Base-by-base conservation (phyloP, 345 rosid species). In the Reutealis trisperma region DNA sequence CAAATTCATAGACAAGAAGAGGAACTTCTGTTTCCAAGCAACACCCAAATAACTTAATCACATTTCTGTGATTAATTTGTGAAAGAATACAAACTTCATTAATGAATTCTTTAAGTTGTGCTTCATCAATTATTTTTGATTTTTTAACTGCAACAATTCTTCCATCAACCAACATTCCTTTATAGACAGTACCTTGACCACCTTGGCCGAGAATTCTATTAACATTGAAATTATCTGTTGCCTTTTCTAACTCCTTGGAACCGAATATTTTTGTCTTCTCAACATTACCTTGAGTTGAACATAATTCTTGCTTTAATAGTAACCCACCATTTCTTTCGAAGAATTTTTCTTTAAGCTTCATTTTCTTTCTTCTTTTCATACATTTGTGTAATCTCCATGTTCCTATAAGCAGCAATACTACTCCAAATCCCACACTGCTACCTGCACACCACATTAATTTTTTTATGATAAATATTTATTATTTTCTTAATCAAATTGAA, bases 151-250 rank as follows among this genome's bases (percentile, higher is more conserved):
- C 58, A 54, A 32, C 49, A 65, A 65, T 37, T 34, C 19, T 65
- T 65, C 69, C 69, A 65, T 65, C 69, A 11, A 8, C 11, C 0
- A 65, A n/a, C 69, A 65, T 65, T 65, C 69, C 47, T 10, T 65
- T 65, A 18, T 15, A 65, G 0, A 65, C 69, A 6, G 49, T 65
- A 7, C 69, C 69, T 15, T 65, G 69, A 2, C 69, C 69, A 32
- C 69, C 69, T 2, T 65, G 69, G 13, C 49, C 69, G 0, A 65
- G 49, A 0, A 65, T 34, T 37, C 69, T 32, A 21, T 65, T 65
- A 12, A 18, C 16, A 34, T 37, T 32, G 16, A 32, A 65, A 0
- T 9, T 1, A 34, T 65, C 69, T 5, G 69, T 32, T 0, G 69
- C 69, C 22, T 65, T 32, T 19, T 34, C 69, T 10, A 65, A 65